A percentile compares a stretch with the other conserved stretches of the same genome.
Conservation (phyloP, 495 filamentous ascomycete species). For the Amphirosellinia nigrospora region DNA sequence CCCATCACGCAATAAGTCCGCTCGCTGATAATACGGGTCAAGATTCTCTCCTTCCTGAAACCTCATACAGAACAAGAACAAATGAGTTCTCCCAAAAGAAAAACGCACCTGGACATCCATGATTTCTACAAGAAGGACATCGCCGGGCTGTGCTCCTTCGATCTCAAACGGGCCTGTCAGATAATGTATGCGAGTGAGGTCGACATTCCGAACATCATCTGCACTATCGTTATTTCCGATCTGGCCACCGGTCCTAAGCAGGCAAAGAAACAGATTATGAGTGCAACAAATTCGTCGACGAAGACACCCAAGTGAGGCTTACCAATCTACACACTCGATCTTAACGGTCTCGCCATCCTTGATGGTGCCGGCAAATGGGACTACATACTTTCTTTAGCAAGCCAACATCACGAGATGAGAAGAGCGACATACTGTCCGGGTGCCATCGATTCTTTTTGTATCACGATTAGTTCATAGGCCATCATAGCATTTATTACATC, state of each 20-base stretch:
- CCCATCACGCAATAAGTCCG: not conserved
- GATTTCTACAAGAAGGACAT: constrained; percentile 88
- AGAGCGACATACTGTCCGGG: constrained; percentile 70
- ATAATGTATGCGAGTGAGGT: constrained; percentile 85
- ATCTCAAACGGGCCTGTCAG: constrained; percentile 92
- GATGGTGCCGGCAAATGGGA: constrained; percentile 78
- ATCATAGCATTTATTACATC: not conserved
- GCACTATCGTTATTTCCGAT: constrained; percentile 89
- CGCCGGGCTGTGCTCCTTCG: constrained; percentile 83
- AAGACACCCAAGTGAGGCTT: not conserved
- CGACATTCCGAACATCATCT: constrained; percentile 85
- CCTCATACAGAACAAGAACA: not conserved
- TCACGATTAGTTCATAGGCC: not conserved
- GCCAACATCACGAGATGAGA: not conserved
- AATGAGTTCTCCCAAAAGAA: too few species aligned
- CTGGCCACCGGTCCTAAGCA: constrained; percentile 73
- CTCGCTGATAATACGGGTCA: not conserved
- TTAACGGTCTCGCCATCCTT: constrained; percentile 89
- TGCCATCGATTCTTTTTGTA: constrained; percentile 84
- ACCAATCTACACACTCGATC: constrained; percentile 93
- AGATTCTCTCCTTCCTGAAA: not conserved
- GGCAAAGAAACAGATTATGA: constrained; percentile 36
- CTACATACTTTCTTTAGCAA: constrained; percentile 45
- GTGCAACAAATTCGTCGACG: not conserved
- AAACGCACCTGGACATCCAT: constrained; percentile 77